Evolutionary conservation across 345 rosid species (phyloP).

Genomic region (Erucastrum elatum): DNA sequence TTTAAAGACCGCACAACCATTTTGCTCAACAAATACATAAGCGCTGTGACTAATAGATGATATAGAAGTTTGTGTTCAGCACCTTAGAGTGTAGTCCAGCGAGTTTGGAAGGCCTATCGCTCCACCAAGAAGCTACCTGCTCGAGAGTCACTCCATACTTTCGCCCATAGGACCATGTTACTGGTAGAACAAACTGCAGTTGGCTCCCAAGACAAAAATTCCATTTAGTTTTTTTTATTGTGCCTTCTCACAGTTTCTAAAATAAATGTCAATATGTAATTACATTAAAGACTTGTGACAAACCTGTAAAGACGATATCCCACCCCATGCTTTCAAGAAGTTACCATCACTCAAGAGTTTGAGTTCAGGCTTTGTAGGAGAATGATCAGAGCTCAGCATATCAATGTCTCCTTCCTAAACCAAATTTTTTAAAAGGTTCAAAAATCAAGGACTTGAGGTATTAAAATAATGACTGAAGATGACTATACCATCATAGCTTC

Average conservation of each 20-base stretch:
- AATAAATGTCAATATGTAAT: background rate
- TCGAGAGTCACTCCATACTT: conserved; percentile 72
- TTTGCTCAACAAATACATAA: background rate
- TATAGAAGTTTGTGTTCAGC: background rate
- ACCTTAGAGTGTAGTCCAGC: conserved; percentile 73
- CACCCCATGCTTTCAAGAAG: conserved; percentile 97
- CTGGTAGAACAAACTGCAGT: conserved; percentile 87
- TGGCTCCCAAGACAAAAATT: conserved; percentile 39
- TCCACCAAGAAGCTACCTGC: conserved; percentile 82
- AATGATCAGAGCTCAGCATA: conserved; percentile 94
- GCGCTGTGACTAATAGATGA: background rate
- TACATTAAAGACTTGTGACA: conserved; percentile 51
- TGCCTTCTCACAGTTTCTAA: conserved; percentile 15
- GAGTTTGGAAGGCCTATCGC: conserved; percentile 90
- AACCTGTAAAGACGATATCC: conserved; percentile 96
- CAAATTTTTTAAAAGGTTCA: conserved; percentile 11
- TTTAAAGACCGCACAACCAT: background rate
- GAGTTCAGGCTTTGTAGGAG: conserved; percentile 82
- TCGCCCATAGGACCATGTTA: conserved; percentile 82
- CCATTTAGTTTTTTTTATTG: conserved; percentile 29
- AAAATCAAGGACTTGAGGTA: conserved; percentile 5
- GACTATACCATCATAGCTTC: conserved; percentile 76
- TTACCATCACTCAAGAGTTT: conserved; percentile 74
- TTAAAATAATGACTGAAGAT: background rate
- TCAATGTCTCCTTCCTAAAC: conserved; percentile 85